Evolutionary conservation across 225 moss, liverwort and hornwort genomes (phyloP), one percentile per base, ranked within the genome.

Genomic region (Pleurozium schreberi): DNA sequence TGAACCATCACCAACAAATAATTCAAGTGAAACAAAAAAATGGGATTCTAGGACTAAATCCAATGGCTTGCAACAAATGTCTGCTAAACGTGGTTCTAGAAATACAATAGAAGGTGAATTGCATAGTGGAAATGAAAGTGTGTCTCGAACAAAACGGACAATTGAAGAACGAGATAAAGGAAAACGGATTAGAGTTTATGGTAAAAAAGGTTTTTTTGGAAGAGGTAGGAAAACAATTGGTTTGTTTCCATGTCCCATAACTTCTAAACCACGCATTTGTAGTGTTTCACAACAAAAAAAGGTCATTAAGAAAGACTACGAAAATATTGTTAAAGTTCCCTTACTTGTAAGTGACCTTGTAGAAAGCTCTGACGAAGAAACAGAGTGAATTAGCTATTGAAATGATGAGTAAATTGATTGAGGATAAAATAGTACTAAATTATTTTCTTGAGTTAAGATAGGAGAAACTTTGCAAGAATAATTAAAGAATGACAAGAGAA

Each of bases 121-220:
- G 42, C 33, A 78, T 12, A 63, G 58, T 62, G 62, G 67, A 18
- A 82, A 75, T 57, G 75, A 91, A 62, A 63, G 26, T 85, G 58
- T 86, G 1, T 49, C 83, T 18, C 85, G 2, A 38, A 88, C 87
- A 55, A 93, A 94, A 85, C 67, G 36, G 47, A 69, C 82, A 31
- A 62, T 45, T 67, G 90, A 91, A 89, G 91, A 90, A n/a, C 85
- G 63, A 14, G 92, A 93, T 34, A 94, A 92, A 61, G 88, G 93
- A 8, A 93, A 91, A 83, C 78, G 91, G 2, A 92, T 91, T 31
- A 89, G 91, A 71, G 74, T 92, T 18, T 80, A 88, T 68, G 92
- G 91, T 0, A 94, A 93, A 65, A 94, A 94, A 2, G 91, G 87
- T 1, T n/a, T 87, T 25, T 88, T 92, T 84, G 89, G 92, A 49